Conservation (phyloP, 2,329 filamentous ascomycete genomes). For the Exophiala oligosperma region DNA sequence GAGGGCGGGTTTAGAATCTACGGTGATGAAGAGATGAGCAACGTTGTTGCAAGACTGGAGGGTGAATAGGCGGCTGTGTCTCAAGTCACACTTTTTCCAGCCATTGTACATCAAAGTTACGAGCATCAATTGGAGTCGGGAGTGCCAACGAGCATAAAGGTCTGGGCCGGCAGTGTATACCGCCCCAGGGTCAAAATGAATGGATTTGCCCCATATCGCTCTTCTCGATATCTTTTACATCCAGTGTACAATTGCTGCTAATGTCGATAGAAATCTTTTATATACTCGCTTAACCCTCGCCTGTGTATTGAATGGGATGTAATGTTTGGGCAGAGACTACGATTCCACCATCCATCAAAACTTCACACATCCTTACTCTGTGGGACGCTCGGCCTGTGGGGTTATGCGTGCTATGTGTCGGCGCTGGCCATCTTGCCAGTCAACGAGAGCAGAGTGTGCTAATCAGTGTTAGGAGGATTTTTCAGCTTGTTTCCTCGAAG, state of each 20-base stretch:
- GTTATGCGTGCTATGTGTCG: conserved; percentile 55
- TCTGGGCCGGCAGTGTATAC: background rate
- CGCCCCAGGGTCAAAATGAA: conserved; percentile 6
- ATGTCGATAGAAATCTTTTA: background rate
- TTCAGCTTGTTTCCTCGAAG: background rate
- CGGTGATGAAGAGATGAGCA: conserved; percentile 94
- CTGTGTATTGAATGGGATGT: background rate
- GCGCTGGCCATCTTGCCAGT: conserved; percentile 54
- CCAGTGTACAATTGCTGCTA: background rate
- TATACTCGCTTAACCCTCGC: no score
- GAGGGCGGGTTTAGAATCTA: conserved; percentile 99
- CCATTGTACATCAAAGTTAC: conserved; percentile 2
- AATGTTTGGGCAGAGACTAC: background rate
- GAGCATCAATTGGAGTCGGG: conserved; percentile 24
- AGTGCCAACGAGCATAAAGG: conserved; percentile 6
- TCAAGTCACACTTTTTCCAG: background rate
- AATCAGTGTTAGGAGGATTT: conserved; percentile 39
- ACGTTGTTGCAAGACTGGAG: conserved; percentile 73
- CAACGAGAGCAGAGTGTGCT: conserved; percentile 51
- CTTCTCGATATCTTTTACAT: background rate
- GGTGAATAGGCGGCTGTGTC: conserved; percentile 36
- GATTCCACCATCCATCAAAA: background rate
- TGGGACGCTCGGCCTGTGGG: conserved; percentile 52
- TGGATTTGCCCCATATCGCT: conserved; percentile 1
- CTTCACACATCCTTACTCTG: conserved; percentile 34